These are phyloP conservation scores for Volvox carteri DNA, from an alignment of 163 green algal species.

Conservation along the genomic window DNA sequence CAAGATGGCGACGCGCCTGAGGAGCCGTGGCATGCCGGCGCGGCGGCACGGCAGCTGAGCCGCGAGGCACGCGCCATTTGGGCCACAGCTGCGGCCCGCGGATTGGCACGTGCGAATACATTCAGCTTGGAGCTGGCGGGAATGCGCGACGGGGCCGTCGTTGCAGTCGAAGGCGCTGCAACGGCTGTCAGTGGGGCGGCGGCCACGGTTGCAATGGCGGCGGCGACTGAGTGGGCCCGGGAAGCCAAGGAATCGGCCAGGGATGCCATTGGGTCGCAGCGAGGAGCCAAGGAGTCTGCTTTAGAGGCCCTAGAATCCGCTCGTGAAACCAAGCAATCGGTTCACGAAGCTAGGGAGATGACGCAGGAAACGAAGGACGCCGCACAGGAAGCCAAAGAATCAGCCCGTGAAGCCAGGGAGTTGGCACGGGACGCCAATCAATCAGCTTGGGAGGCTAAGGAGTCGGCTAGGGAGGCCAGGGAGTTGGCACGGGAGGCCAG, in stretches of 20 bases:
- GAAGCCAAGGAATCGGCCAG: too few species aligned
- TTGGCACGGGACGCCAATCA: not conserved
- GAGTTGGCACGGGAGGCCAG: not conserved
- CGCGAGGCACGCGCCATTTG: not conserved
- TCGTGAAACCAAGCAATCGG: too few species aligned
- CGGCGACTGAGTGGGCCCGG: too few species aligned
- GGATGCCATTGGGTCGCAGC: too few species aligned
- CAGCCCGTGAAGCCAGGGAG: too few species aligned
- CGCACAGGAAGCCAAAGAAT: not conserved
- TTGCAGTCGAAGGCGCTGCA: not conserved
- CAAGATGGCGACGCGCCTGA: not conserved
- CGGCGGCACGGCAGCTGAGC: not conserved
- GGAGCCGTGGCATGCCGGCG: slow-evolving; percentile 14
- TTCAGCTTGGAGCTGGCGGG: not conserved
- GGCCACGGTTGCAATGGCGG: not conserved
- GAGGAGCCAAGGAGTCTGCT: too few species aligned
- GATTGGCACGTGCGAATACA: not conserved
- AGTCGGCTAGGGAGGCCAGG: too few species aligned
- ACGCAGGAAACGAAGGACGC: not conserved
- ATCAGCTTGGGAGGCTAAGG: not conserved
- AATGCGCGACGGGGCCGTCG: not conserved
- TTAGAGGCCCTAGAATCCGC: too few species aligned
- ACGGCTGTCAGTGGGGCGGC: not conserved
- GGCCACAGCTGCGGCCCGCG: not conserved
- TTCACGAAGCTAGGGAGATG: too few species aligned